Conservation (phyloP, 257 asterid genomes). For the Petunia secreta region DNA sequence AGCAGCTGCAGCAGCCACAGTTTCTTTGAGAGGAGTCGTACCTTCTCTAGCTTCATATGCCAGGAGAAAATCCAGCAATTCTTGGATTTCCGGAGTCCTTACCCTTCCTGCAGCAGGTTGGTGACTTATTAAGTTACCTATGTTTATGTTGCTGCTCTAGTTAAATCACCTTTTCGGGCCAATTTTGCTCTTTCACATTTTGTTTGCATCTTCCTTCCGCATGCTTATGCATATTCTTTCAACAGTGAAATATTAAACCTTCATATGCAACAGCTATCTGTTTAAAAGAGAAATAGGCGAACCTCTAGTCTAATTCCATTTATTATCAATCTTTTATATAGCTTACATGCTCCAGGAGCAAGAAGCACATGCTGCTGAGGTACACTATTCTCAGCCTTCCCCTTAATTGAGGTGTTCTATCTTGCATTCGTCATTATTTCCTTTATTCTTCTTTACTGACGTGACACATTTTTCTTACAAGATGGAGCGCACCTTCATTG, state of each 20-base stretch:
- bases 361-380: slow-evolving; percentile 92
- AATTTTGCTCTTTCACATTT: too few species aligned
- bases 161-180: too few species aligned
- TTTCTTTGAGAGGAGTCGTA: slow-evolving; percentile 66
- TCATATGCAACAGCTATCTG: background rate
- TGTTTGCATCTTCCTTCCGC: too few species aligned
- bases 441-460: background rate
- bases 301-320: background rate
- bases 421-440: background rate
- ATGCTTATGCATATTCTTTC: too few species aligned
- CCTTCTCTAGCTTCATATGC: slow-evolving; percentile 62
- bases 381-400: slow-evolving; percentile 28
- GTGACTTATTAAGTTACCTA: background rate
- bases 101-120: slow-evolving; percentile 92
- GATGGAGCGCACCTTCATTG: slow-evolving; percentile 94
- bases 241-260: background rate
- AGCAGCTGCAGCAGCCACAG: slow-evolving; percentile 72
- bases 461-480: slow-evolving; percentile 26
- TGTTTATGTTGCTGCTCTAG: background rate
- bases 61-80: slow-evolving; percentile 60
- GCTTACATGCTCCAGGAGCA: slow-evolving; percentile 89
- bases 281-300: background rate
- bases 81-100: slow-evolving; percentile 76
- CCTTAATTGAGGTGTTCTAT: background rate
- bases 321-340: slow-evolving; percentile 35